A percentile compares a stretch with the other conserved stretches of the same genome.
Evolutionary conservation across 2,329 filamentous ascomycete genomes (phyloP).

Genomic region (Sporothrix variecibatus): DNA sequence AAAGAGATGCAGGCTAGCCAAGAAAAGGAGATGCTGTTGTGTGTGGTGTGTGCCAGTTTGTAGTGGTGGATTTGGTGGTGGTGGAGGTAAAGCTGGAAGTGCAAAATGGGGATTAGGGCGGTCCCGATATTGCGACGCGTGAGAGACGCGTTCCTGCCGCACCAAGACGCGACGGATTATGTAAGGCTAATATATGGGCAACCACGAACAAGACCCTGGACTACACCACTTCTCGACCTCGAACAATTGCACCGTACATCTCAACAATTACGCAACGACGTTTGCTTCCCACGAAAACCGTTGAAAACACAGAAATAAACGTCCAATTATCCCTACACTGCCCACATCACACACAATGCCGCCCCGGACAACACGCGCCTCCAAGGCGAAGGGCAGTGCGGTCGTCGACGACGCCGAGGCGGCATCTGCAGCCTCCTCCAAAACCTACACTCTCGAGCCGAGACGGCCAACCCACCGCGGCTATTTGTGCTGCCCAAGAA

Average conservation of each 20-base stretch:
- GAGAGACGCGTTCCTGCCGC: slow-evolving; percentile 15
- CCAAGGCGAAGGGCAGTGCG: slow-evolving; percentile 39
- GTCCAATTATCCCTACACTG: neutral
- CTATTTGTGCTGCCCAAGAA: slow-evolving; percentile 64
- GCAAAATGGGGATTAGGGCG: neutral
- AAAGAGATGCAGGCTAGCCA: slow-evolving; percentile 20
- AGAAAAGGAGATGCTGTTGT: slow-evolving; percentile 3
- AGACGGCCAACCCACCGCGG: slow-evolving; percentile 49
- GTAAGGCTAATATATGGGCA: slow-evolving; percentile 16
- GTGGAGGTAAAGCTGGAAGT: neutral
- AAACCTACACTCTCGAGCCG: slow-evolving; percentile 45
- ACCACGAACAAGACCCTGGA: neutral
- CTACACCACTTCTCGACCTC: neutral
- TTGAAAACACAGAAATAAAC: neutral
- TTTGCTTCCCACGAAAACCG: neutral
- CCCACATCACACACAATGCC: slow-evolving; percentile 25
- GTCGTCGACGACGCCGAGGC: slow-evolving; percentile 35
- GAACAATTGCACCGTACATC: neutral
- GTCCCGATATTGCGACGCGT: slow-evolving; percentile 9
- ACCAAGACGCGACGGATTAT: slow-evolving; percentile 26
- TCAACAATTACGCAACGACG: neutral
- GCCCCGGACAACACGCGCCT: slow-evolving; percentile 45
- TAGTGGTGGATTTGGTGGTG: neutral
- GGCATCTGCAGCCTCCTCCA: slow-evolving; percentile 32
- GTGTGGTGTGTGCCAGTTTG: neutral